Conservation (phyloP, 345 rosid genomes). For the Corchorus olitorius region DNA sequence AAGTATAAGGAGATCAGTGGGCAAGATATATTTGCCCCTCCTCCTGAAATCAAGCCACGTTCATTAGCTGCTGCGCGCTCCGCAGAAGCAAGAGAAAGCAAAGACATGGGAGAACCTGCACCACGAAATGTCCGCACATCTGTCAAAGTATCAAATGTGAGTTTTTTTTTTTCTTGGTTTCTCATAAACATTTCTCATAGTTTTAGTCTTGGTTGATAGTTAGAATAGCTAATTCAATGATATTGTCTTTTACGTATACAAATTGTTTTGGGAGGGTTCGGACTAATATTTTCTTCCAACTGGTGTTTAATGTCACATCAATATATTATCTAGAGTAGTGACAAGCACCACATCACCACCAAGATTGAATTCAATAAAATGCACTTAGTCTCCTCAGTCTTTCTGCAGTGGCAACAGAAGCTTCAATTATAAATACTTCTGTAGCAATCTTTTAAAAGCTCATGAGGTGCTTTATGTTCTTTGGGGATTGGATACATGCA, state of each 20-base stretch:
- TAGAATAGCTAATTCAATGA: background rate
- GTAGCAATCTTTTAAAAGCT: background rate
- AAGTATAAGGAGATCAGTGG: constrained; percentile 92
- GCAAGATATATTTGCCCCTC: constrained; percentile 75
- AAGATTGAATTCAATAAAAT: background rate
- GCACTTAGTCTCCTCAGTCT: background rate
- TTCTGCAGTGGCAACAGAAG: background rate
- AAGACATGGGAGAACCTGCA: constrained; percentile 70
- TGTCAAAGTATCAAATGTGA: constrained; percentile 77
- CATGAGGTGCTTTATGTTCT: background rate
- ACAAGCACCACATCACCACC: background rate
- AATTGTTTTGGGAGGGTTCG: background rate
- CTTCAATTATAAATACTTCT: background rate
- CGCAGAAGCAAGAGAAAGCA: constrained; percentile 55
- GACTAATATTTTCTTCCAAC: background rate
- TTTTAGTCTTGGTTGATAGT: background rate
- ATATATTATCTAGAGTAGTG: background rate
- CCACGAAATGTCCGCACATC: constrained; percentile 69
- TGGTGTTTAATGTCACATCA: background rate
- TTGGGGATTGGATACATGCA: background rate
- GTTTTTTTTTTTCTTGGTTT: constrained; percentile 16
- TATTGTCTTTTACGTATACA: background rate
- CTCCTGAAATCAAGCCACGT: constrained; percentile 70
- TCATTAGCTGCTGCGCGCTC: constrained; percentile 56
- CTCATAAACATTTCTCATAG: background rate